Percentiles rank a stretch among this genome's conserved stretches.
phyloP scores from a whole-genome alignment of 2,329 filamentous ascomycete genomes.

The Penicillium brevicompactum region DNA sequence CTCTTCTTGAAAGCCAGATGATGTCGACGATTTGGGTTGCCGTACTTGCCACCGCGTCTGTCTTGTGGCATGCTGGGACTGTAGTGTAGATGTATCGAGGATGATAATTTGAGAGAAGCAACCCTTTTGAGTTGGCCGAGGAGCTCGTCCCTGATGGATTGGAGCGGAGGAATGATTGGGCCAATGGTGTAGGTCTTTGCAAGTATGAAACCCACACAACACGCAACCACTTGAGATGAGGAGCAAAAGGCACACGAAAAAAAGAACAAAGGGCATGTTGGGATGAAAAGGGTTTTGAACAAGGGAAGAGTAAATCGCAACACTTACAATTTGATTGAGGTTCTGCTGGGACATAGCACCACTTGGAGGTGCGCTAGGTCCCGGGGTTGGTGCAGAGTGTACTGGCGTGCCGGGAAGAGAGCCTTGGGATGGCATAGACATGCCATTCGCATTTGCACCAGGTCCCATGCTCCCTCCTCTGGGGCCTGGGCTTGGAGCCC shows the following conservation, averaged over 20 bases:
- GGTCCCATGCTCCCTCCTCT: conserved; percentile 53
- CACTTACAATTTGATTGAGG: conserved; percentile 89
- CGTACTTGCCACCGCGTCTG: too few relatives aligned
- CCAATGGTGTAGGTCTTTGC: too few relatives aligned
- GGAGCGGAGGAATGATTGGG: too few relatives aligned
- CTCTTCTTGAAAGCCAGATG: too few relatives aligned
- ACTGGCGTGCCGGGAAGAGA: conserved; percentile 51
- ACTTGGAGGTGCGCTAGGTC: conserved; percentile 36
- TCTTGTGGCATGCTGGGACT: too few relatives aligned
- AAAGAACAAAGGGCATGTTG: not conserved
- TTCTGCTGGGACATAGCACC: conserved; percentile 77
- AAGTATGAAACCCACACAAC: too few relatives aligned
- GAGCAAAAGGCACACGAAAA: not conserved
- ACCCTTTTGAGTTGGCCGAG: too few relatives aligned
- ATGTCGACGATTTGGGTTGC: too few relatives aligned
- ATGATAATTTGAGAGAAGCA: too few relatives aligned
- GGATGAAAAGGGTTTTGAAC: not conserved
- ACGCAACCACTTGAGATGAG: too few relatives aligned
- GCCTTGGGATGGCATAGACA: conserved; percentile 52
- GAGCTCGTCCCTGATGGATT: too few relatives aligned
- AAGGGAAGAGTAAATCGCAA: conserved; percentile 1
- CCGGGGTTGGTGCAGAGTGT: conserved; percentile 45
- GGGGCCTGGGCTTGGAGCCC: conserved; percentile 52
- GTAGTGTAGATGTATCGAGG: too few relatives aligned
- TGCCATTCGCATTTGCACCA: conserved; percentile 36